phyloP scores from a whole-genome alignment of 2,329 filamentous ascomycete genomes.

The Trichophyton schoenleinii region DNA sequence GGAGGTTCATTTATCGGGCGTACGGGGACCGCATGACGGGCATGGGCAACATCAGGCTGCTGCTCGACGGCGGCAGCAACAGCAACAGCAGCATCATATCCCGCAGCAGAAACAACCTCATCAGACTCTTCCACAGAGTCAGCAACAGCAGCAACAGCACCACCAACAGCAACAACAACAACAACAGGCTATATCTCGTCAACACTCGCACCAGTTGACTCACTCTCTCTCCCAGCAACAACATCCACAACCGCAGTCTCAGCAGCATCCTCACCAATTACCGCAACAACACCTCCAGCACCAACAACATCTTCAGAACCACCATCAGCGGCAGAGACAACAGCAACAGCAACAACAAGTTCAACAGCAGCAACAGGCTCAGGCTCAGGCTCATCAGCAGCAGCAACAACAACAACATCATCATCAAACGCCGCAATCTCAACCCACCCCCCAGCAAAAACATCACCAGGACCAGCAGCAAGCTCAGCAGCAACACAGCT shows the following conservation, averaged over 20 bases:
- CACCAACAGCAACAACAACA: neutral
- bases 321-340: constrained; percentile 13
- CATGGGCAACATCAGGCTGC: neutral
- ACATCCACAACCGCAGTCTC: constrained; percentile 5
- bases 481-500: neutral
- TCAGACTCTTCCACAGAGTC: neutral
- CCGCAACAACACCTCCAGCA: constrained; percentile 9
- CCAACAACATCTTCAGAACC: constrained; percentile 10
- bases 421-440: neutral
- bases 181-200: neutral
- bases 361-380: neutral
- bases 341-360: constrained; percentile 9
- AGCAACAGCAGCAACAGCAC: constrained; percentile 1
- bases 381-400: neutral
- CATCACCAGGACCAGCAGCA: neutral
- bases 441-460: neutral
- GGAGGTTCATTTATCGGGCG: constrained; percentile 1
- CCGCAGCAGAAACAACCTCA: neutral
- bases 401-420: neutral
- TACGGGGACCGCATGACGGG: neutral
- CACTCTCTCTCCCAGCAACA: constrained; percentile 4
- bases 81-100: constrained; percentile 4
- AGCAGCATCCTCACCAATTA: constrained; percentile 6
- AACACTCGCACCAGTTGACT: neutral
- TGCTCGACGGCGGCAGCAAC: constrained; percentile 2